A percentile compares a stretch with the other conserved stretches of the same genome.
Conservation (phyloP, 371 early-diverging fungal species). For the Mucor velutinosus region DNA sequence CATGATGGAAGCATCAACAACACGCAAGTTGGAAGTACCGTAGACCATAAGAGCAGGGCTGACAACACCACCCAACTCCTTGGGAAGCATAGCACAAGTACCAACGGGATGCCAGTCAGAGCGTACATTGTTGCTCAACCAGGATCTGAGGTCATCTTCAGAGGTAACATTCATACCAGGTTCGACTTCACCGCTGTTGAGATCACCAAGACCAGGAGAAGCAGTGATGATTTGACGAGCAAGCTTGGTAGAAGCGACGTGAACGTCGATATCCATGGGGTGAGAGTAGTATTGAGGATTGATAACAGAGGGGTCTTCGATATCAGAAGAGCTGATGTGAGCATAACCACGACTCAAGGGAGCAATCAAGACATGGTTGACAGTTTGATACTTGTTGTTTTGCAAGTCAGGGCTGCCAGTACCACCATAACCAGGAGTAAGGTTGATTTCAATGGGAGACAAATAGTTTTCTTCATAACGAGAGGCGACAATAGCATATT, state of each 20-base stretch:
- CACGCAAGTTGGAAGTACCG: constrained; percentile 38
- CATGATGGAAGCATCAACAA: constrained; percentile 51
- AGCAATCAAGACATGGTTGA: constrained; percentile 18
- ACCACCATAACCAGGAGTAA: constrained; percentile 23
- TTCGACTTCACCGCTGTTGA: constrained; percentile 14
- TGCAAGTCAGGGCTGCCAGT: neutral
- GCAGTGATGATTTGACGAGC: constrained; percentile 14
- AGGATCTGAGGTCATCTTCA: constrained; percentile 18
- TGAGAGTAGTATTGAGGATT: constrained; percentile 22
- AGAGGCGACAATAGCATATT: constrained; percentile 15
- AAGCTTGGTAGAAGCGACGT: constrained; percentile 18
- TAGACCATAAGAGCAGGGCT: constrained; percentile 38
- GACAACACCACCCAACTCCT: constrained; percentile 36
- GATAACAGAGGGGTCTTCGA: constrained; percentile 11
- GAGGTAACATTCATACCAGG: constrained; percentile 12
- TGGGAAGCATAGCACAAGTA: constrained; percentile 40
- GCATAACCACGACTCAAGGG: constrained; percentile 15
- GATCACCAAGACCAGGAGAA: constrained; percentile 9
- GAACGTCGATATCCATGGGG: constrained; percentile 17
- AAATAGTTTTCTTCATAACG: constrained; percentile 16
- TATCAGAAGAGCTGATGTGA: constrained; percentile 18
- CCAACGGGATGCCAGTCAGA: constrained; percentile 33
- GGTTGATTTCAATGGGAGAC: constrained; percentile 21
- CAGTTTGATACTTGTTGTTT: constrained; percentile 20
- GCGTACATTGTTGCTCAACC: constrained; percentile 21